Evolutionary conservation across 164 flowering plant species (phyloP), one percentile per base, ranked within the genome.

Genomic region (Aristolochia fimbriata): DNA sequence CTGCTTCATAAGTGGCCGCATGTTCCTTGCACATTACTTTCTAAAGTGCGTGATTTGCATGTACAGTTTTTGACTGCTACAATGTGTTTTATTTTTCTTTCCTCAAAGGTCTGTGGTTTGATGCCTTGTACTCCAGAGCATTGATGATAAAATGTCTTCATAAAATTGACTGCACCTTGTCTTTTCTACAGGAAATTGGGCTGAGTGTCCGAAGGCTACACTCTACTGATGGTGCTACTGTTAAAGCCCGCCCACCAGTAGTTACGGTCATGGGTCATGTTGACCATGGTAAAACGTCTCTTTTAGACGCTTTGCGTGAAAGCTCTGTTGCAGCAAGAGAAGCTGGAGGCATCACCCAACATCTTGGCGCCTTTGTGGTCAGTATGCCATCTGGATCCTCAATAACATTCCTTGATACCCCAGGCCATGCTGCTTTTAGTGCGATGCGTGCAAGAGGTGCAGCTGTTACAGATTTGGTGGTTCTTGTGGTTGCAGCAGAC

Each of bases 241-340:
- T 87, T 46, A 59, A 78, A 54, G 84, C 85, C 45, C 78, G 96
- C 58, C 82, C 95, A 15, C 70, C 96, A 4, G 97, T 91, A 63
- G 88, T 88, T 17, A 91, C 97, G 19, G 95, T 91, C 24, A 91
- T 91, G 98, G 98, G 96, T 51, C 98, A 91, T 75, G 98, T 91
- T 65, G 98, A 91, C 71, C 98, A 91, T 76, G 98, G 96, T 17
- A 91, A 91, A 77, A 91, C 98, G 33, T 88, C 98, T 62, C 91
- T 92, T 62, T 68, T 92, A 25, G 96, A 92, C 80, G 96, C 96
- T 47, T 68, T 92, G 30, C 88, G 94, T 11, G 84, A 87, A 63
- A 85, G 96, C 55, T 87, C 96, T 43, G 84, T 91, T 57, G 98
- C 87, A 45, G 92, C 90, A 2, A 73, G 46, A 63, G 98, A 91